These are phyloP conservation scores for Cichorium intybus DNA, from an alignment of 140 eudicot genomes.

Conservation along the genomic window DNA sequence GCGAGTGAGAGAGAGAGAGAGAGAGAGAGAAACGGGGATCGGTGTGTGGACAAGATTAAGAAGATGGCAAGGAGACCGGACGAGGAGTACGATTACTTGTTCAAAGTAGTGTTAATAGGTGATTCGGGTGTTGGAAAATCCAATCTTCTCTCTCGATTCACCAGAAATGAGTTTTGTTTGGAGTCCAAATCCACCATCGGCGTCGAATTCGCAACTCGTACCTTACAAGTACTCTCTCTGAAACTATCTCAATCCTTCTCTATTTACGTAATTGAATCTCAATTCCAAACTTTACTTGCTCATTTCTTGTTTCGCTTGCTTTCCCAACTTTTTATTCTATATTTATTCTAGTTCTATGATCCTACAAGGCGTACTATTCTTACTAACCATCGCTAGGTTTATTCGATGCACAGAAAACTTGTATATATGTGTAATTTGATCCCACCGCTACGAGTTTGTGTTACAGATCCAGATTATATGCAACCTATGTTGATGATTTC, in stretches of 20 bases:
- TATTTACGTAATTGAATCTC: constrained; percentile 11
- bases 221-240: constrained; percentile 27
- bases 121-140: constrained; percentile 45
- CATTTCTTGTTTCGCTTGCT: constrained; percentile 3
- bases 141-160: constrained; percentile 40
- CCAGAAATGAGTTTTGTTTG: constrained; percentile 39
- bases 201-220: constrained; percentile 43
- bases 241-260: background rate
- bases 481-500: background rate
- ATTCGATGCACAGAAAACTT: constrained; percentile 4
- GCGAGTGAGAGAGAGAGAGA: constrained; percentile 9
- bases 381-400: background rate
- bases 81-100: constrained; percentile 41
- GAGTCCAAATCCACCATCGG: constrained; percentile 44
- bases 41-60: constrained; percentile 18
- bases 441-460: background rate
- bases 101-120: constrained; percentile 46
- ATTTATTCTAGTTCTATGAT: background rate
- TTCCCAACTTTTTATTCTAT: background rate
- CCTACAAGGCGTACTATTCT: background rate
- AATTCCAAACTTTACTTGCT: background rate
- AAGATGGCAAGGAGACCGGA: constrained; percentile 41
- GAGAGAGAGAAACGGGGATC: constrained; percentile 14
- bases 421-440: constrained; percentile 11
- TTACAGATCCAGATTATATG: constrained; percentile 18